These are phyloP conservation scores for Apiospora koreana DNA, from an alignment of 2,329 filamentous ascomycete species.

Conservation along the genomic window DNA sequence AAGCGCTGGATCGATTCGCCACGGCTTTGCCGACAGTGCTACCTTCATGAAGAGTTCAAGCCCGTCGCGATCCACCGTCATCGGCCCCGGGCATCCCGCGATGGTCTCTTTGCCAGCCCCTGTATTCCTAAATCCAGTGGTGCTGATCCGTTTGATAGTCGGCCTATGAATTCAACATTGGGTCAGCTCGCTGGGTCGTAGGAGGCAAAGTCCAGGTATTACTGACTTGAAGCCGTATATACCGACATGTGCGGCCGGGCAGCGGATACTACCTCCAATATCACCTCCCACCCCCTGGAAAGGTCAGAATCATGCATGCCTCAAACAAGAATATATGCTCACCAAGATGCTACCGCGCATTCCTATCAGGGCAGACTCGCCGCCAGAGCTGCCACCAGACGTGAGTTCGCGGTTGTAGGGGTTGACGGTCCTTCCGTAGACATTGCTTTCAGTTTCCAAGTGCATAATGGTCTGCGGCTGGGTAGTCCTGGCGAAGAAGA, in stretches of 20 bases:
- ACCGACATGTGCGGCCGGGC: slow-evolving; percentile 20
- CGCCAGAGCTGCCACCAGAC: slow-evolving; percentile 7
- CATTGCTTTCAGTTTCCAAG: slow-evolving; percentile 13
- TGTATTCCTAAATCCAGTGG: slow-evolving; percentile 25
- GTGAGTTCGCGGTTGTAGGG: slow-evolving; percentile 14
- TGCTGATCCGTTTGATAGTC: slow-evolving; percentile 31
- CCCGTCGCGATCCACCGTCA: slow-evolving; percentile 35
- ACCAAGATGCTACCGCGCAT: slow-evolving; percentile 16
- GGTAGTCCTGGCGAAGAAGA: slow-evolving; percentile 16
- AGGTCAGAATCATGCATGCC: not conserved
- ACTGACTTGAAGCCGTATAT: slow-evolving; percentile 36
- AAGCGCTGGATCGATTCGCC: slow-evolving; percentile 35
- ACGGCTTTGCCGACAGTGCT: slow-evolving; percentile 32
- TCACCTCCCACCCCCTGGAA: slow-evolving; percentile 13
- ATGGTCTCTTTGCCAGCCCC: slow-evolving; percentile 39
- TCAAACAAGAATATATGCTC: not conserved
- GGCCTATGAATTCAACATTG: slow-evolving; percentile 27
- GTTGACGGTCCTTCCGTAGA: slow-evolving; percentile 14
- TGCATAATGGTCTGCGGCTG: slow-evolving; percentile 14
- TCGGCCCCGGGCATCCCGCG: slow-evolving; percentile 32
- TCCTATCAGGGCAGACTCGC: slow-evolving; percentile 12
- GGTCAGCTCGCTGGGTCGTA: not conserved
- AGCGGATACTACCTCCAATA: slow-evolving; percentile 15
- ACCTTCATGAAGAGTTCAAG: slow-evolving; percentile 39
- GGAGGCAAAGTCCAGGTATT: not conserved